Base-by-base conservation (phyloP, 2,329 filamentous ascomycete species). In the Pseudogymnoascus sp. region DNA sequence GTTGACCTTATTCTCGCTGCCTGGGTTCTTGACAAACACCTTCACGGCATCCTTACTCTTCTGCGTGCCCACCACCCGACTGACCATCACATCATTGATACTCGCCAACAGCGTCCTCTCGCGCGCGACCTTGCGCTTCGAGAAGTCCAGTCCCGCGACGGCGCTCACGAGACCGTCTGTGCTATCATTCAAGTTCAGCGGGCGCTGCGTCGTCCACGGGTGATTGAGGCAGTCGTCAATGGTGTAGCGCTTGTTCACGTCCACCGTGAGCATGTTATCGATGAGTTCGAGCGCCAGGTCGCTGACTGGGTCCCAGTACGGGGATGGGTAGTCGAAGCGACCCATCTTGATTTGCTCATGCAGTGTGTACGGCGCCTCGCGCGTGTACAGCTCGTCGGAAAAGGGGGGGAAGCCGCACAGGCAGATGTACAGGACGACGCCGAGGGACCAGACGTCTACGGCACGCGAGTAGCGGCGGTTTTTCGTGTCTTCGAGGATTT, bases 341-440 rank as follows among this genome's bases (percentile, higher is more conserved):
- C 91, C 94, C 74, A 84, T 83, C 74, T 89, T 92, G 76, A 96
- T 97, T 77, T 97, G 92, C 69, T 96, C 88, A 1, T 89, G 89
- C 49, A 97, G 80, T 0, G 83, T 91, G 72, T 91, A 97, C 2
- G 94, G 94, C 67, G 92, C 94, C 49, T 96, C 87, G 36, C 77
- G 77, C 0, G 86, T 87, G 75, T 87, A 90, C 0, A 97, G 84
- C 75, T 99, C 94, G 70, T 99, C 94, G 0, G 91, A 96, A 76
- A 99, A 99, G 0, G 94, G 94, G 4, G 93, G 94, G 71, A 97
- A 97, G 36, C 94, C 94, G 72, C 94, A 97, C 4, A 97, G 83
- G 72, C 92, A 97, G 69, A 97, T 97, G 76, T 97, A 99, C 23
- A 99, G 81, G 3, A 99, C 93, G 2, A 99, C 94, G n/a, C 94